These are phyloP conservation scores for Pseudogymnoascus sp. DNA, from an alignment of 2,329 filamentous ascomycete species.

Conservation along the genomic window DNA sequence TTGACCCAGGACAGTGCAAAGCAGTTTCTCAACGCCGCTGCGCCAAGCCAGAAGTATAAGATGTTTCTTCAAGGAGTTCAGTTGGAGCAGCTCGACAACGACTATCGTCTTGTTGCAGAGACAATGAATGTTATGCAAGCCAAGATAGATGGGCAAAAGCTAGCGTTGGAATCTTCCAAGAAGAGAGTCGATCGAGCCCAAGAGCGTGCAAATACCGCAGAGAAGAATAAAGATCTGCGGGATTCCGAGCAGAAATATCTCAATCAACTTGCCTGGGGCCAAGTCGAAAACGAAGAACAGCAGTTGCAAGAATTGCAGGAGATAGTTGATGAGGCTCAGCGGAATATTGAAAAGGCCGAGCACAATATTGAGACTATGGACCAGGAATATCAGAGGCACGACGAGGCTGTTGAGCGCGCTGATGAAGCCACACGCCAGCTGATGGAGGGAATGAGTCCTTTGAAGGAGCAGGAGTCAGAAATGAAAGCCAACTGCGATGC, in stretches of 20 bases:
- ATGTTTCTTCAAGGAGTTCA: constrained; percentile 95
- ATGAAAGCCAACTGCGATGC: constrained; percentile 46
- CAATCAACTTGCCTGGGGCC: constrained; percentile 74
- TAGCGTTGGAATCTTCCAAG: constrained; percentile 56
- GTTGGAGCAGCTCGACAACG: constrained; percentile 81
- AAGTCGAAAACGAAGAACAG: constrained; percentile 69
- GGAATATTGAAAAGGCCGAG: constrained; percentile 32
- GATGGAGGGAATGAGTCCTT: constrained; percentile 29
- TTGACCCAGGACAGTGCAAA: constrained; percentile 92
- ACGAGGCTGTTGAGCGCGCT: constrained; percentile 29
- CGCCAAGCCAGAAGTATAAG: constrained; percentile 79
- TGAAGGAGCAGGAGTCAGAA: constrained; percentile 39
- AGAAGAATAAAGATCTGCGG: constrained; percentile 58
- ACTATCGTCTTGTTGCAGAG: constrained; percentile 79
- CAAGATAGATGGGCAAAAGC: constrained; percentile 51
- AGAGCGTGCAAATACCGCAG: constrained; percentile 54
- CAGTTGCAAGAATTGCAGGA: constrained; percentile 36
- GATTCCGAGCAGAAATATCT: constrained; percentile 50
- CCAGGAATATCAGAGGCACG: constrained; percentile 26
- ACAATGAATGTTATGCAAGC: constrained; percentile 63
- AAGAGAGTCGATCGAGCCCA: constrained; percentile 52
- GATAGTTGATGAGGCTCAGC: constrained; percentile 26
- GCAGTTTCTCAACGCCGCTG: constrained; percentile 82
- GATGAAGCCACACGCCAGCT: constrained; percentile 20
- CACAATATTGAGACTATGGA: constrained; percentile 42